phyloP scores from a whole-genome alignment of 1,284 basidiomycete species.

The Afroboletus lepidellus region DNA sequence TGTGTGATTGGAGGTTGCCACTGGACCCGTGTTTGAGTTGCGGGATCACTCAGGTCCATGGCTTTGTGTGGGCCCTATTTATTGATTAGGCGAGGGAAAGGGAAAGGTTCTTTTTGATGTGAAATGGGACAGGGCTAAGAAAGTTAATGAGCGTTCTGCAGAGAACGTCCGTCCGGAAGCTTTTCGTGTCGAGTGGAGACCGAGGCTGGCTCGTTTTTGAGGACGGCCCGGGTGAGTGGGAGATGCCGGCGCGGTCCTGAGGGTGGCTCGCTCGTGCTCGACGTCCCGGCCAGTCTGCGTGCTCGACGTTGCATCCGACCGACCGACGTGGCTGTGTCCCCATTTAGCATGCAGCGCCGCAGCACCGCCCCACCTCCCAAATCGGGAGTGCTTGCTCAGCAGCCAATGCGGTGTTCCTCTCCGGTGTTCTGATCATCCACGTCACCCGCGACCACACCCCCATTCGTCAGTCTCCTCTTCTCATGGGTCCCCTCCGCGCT shows the following conservation, averaged over 20 bases:
- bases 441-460: neutral
- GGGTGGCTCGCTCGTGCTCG: slow-evolving; percentile 9
- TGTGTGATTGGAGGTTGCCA: slow-evolving; percentile 35
- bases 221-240: slow-evolving; percentile 22
- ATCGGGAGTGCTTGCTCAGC: slow-evolving; percentile 15
- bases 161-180: slow-evolving; percentile 20
- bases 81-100: slow-evolving; percentile 39
- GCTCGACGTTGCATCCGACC: slow-evolving; percentile 18
- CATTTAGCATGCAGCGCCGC: slow-evolving; percentile 36
- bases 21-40: slow-evolving; percentile 35
- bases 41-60: slow-evolving; percentile 32
- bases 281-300: slow-evolving; percentile 10
- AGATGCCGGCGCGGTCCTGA: slow-evolving; percentile 10
- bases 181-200: slow-evolving; percentile 15
- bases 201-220: slow-evolving; percentile 19
- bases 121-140: slow-evolving; percentile 23
- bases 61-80: slow-evolving; percentile 30
- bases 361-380: slow-evolving; percentile 31
- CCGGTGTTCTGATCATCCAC: slow-evolving; percentile 5
- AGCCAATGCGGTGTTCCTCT: slow-evolving; percentile 6
- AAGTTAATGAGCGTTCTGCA: slow-evolving; percentile 31
- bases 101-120: slow-evolving; percentile 36
- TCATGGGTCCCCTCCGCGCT: neutral
- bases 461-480: neutral
- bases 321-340: slow-evolving; percentile 34